Conservation (phyloP, 768 basidiomycete genomes). For the Trametopsis cervina region DNA sequence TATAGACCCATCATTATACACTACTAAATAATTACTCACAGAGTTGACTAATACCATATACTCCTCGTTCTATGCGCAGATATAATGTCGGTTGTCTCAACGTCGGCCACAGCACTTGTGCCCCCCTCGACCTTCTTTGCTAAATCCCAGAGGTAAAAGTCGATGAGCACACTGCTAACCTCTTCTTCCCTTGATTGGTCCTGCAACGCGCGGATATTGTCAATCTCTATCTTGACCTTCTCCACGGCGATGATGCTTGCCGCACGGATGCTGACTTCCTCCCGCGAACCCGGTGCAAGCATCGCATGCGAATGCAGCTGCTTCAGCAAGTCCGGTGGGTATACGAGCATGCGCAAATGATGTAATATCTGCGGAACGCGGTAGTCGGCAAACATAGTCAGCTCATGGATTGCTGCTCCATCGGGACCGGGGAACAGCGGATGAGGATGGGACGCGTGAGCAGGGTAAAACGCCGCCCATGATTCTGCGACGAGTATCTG, state of each 20-base stretch:
- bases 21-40: not conserved
- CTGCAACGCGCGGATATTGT: constrained; percentile 15
- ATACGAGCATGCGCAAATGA: constrained; percentile 69
- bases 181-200: constrained; percentile 9
- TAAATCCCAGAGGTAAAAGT: constrained; percentile 89
- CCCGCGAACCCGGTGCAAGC: constrained; percentile 49
- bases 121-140: constrained; percentile 69
- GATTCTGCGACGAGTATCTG: constrained; percentile 89
- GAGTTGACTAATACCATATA: constrained; percentile 66
- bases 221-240: constrained; percentile 57
- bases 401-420: constrained; percentile 55
- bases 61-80: constrained; percentile 78
- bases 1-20: not conserved
- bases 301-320: constrained; percentile 38
- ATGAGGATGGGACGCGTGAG: constrained; percentile 35
- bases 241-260: constrained; percentile 81
- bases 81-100: constrained; percentile 44
- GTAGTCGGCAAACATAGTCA: constrained; percentile 95
- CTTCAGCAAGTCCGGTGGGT: constrained; percentile 53
- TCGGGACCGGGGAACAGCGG: constrained; percentile 74
- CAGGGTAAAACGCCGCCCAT: constrained; percentile 87
- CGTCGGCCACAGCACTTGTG: constrained; percentile 49
- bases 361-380: constrained; percentile 88
- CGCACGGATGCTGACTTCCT: constrained; percentile 75
- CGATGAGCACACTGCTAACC: constrained; percentile 75